These are phyloP conservation scores for Stephania japonica DNA, from an alignment of 164 flowering plant genomes.

Conservation along the genomic window DNA sequence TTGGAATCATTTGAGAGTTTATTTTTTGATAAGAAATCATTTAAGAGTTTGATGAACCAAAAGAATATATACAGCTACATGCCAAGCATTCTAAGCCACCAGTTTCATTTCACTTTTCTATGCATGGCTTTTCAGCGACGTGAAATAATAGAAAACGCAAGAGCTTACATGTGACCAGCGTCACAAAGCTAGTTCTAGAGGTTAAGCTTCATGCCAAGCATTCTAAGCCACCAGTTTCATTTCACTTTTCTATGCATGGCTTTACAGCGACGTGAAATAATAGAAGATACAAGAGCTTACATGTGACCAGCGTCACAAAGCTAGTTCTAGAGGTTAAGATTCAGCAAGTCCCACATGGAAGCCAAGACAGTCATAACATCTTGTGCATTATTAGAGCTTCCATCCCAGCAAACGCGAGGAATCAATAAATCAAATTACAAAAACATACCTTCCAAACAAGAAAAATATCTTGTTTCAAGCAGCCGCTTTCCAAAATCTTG, in stretches of 20 bases:
- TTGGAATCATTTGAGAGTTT: no score
- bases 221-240: no score
- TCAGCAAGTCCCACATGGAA: neutral
- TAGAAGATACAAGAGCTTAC: neutral
- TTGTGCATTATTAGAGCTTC: neutral
- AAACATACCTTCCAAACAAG: slow-evolving; percentile 60
- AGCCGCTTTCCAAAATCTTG: slow-evolving; percentile 30
- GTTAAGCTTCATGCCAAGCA: no score
- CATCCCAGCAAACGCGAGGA: neutral
- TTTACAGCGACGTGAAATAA: no score
- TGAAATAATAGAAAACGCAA: no score
- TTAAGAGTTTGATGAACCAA: no score
- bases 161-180: neutral
- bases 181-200: neutral
- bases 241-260: no score
- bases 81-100: no score
- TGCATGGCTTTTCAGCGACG: no score
- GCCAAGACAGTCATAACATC: neutral
- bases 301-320: neutral
- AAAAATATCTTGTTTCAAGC: slow-evolving; percentile 22
- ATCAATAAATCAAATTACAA: neutral
- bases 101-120: no score
- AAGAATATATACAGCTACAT: no score
- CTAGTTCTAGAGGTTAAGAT: neutral
- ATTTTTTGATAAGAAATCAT: no score